Percentiles rank a stretch among this genome's conserved stretches.
Evolutionary conservation across 495 filamentous ascomycete species (phyloP).

Genomic region (Neurospora hispaniola): DNA sequence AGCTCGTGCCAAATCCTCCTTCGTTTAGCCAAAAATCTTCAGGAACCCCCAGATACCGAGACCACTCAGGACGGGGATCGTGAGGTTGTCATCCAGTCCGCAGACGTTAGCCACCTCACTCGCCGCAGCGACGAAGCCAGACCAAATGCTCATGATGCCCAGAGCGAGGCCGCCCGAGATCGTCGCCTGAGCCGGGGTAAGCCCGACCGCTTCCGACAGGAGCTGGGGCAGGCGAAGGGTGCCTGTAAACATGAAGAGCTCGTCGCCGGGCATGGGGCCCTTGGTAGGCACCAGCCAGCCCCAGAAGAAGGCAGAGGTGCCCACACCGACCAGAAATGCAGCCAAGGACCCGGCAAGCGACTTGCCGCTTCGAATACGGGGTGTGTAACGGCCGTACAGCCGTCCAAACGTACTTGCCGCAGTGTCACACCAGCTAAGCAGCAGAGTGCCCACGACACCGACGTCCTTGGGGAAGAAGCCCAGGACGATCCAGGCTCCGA

Average conservation of each 20-base stretch:
- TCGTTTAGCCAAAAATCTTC: constrained; percentile 66
- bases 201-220: constrained; percentile 38
- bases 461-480: constrained; percentile 89
- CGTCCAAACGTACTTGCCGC: constrained; percentile 89
- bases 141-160: constrained; percentile 76
- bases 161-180: constrained; percentile 63
- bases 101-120: constrained; percentile 89
- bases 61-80: constrained; percentile 86
- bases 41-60: constrained; percentile 88
- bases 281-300: constrained; percentile 66
- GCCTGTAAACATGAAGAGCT: constrained; percentile 75
- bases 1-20: not conserved
- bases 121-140: constrained; percentile 72
- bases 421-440: constrained; percentile 96
- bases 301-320: constrained; percentile 79
- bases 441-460: constrained; percentile 74
- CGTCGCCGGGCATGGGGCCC: constrained; percentile 55
- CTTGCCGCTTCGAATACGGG: constrained; percentile 75
- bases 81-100: constrained; percentile 93
- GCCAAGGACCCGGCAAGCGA: constrained; percentile 81
- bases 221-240: constrained; percentile 50
- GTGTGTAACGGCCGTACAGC: constrained; percentile 79
- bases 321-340: constrained; percentile 67
- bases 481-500: constrained; percentile 78
- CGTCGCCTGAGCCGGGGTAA: constrained; percentile 34